Evolutionary conservation across 2,329 filamentous ascomycete species (phyloP), one percentile per base, ranked within the genome.

Genomic region (Diaporthe aspalathi): DNA sequence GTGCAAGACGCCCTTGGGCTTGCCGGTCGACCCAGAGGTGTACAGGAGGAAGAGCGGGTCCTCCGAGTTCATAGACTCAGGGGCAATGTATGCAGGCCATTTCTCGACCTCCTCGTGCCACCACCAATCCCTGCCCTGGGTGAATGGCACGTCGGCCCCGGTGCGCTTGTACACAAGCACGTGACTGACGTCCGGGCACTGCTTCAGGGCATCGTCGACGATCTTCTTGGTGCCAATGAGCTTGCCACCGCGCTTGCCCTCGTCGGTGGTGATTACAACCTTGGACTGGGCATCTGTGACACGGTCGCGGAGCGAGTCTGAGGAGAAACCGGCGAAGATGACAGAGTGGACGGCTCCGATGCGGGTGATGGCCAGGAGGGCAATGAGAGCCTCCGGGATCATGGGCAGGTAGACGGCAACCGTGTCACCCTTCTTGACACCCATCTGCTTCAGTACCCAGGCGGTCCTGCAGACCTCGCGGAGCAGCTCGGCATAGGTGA

Each of bases 51-150:
- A 99, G 11, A 99, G 89, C 70, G 96, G 96, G 79, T 99, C 96
- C 83, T 99, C 96, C 0, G 96, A 93, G 86, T 89, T 94, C 89
- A 99, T 92, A 75, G 90, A 84, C 86, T 97, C 95, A 14, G 95
- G 95, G 38, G 95, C 87, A 79, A 97, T 92, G 87, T 98, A 98
- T 77, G 90, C 88, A 74, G 96, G 96, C 90, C 94, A 98, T 86
- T 98, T 98, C 81, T 97, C 94, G 69, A 95, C 91, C 88, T 98
- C 95, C 85, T 98, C 96, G 83, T 98, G 94, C 96, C 96, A 99
- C 96, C 96, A 99, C 80, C 90, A 88, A 83, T 99, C 96, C 78
- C 96, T 91, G 75, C 94, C 94, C 76, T 90, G 84, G 67, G 94
- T 97, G 93, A 93, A 95, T 74, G 95, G 95, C 24, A 98, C 91